A percentile compares a stretch with the other conserved stretches of the same genome.
Conservation (phyloP, 345 rosid genomes). For the Salix suchowensis region DNA sequence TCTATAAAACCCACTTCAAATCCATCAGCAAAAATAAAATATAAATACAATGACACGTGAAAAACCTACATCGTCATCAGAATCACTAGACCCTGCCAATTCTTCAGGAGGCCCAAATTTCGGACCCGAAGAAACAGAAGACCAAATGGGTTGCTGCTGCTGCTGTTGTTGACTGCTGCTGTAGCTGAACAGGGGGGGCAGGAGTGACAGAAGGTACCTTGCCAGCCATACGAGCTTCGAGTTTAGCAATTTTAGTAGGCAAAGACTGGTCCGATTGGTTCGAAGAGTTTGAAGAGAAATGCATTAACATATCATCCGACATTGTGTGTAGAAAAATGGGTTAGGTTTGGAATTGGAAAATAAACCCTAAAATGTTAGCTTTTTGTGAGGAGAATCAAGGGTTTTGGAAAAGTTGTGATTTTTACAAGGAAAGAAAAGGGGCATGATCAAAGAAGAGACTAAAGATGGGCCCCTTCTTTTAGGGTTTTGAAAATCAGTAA, state of each 20-base stretch:
- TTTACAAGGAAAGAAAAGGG: too few species aligned
- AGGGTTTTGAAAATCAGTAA: slow-evolving; percentile 9
- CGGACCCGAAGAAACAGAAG: slow-evolving; percentile 45
- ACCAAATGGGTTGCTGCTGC: slow-evolving; percentile 46
- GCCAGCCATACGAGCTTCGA: slow-evolving; percentile 97
- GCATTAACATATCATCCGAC: slow-evolving; percentile 91
- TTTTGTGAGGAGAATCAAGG: not conserved
- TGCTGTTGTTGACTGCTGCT: slow-evolving; percentile 8
- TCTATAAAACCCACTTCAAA: not conserved
- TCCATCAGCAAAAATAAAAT: not conserved
- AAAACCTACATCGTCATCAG: slow-evolving; percentile 54
- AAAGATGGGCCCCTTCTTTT: not conserved
- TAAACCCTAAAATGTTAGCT: not conserved
- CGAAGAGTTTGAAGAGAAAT: slow-evolving; percentile 92
- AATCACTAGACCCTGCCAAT: slow-evolving; percentile 68
- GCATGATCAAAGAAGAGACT: not conserved
- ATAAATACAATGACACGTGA: not conserved
- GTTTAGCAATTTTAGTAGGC: slow-evolving; percentile 95
- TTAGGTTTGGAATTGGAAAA: not conserved
- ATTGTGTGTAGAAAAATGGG: slow-evolving; percentile 6
- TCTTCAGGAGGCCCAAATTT: slow-evolving; percentile 45
- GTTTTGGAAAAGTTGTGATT: not conserved
- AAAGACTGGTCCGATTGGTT: slow-evolving; percentile 93
- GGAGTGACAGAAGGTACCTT: slow-evolving; percentile 43
- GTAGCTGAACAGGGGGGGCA: slow-evolving; percentile 13